phyloP scores from a whole-genome alignment of 2,329 filamentous ascomycete species.

The Drechslera avenae region DNA sequence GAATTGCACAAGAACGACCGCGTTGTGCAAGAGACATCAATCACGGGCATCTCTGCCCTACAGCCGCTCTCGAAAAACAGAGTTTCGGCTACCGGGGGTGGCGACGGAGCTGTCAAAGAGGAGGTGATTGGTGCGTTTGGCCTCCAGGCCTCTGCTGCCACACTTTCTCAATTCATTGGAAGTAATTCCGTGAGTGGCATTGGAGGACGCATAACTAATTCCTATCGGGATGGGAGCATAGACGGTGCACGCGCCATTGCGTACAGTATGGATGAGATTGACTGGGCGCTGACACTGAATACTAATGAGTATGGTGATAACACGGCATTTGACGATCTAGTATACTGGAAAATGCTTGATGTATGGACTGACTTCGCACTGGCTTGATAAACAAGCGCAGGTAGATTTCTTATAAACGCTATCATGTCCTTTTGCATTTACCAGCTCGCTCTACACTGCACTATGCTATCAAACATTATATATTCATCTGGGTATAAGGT shows the following conservation, averaged over 20 bases:
- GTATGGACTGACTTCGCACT: too few relatives aligned
- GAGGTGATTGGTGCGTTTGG: slow-evolving; percentile 20
- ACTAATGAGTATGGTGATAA: not conserved
- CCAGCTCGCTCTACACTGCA: too few relatives aligned
- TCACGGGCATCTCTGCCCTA: not conserved
- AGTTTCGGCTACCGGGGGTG: slow-evolving; percentile 16
- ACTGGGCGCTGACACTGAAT: not conserved
- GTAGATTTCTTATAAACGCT: too few relatives aligned
- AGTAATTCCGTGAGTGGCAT: slow-evolving; percentile 4
- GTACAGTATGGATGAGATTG: not conserved
- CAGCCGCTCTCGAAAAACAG: not conserved
- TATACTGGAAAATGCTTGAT: too few relatives aligned
- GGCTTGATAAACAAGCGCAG: too few relatives aligned
- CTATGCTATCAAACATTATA: too few relatives aligned
- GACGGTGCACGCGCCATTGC: not conserved
- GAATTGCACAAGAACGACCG: slow-evolving; percentile 4
- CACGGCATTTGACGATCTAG: too few relatives aligned
- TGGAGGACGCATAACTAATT: too few relatives aligned
- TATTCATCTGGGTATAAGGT: too few relatives aligned
- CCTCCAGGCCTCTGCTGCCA: slow-evolving; percentile 22
- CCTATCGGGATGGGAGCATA: not conserved
- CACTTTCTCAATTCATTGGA: slow-evolving; percentile 21
- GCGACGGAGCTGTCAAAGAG: slow-evolving; percentile 27
- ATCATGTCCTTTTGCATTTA: too few relatives aligned
- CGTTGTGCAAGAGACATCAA: not conserved